A percentile compares a stretch with the other conserved stretches of the same genome.
These are phyloP conservation scores for Fusarium subglutinans DNA, from an alignment of 2,329 filamentous ascomycete genomes.

Conservation along the genomic window DNA sequence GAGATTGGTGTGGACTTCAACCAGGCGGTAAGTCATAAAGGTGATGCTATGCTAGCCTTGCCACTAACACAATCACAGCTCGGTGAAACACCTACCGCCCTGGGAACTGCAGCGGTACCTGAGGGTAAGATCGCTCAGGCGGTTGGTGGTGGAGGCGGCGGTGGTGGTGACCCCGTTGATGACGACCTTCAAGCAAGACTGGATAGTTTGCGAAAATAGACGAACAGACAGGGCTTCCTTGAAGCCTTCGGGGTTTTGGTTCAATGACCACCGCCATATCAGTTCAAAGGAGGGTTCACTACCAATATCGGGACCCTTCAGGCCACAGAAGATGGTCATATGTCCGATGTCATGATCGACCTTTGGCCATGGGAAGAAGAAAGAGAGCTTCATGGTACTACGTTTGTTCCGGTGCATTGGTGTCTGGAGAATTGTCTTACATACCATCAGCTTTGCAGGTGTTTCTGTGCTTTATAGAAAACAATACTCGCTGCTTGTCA, in stretches of 20 bases:
- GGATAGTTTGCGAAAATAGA: constrained; percentile 78
- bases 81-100: constrained; percentile 86
- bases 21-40: constrained; percentile 73
- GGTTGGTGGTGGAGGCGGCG: constrained; percentile 68
- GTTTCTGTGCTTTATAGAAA: constrained; percentile 31
- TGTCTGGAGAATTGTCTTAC: constrained; percentile 39
- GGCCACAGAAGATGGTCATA: neutral
- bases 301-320: neutral
- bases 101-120: constrained; percentile 77
- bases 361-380: neutral
- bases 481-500: constrained; percentile 1
- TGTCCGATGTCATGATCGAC: neutral
- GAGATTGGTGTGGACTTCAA: constrained; percentile 96
- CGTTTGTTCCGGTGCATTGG: constrained; percentile 38
- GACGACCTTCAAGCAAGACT: constrained; percentile 94
- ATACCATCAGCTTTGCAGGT: constrained; percentile 28
- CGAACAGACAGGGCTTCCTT: neutral
- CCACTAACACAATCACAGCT: constrained; percentile 65
- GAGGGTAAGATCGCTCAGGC: constrained; percentile 88
- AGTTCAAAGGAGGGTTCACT: neutral
- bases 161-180: constrained; percentile 72
- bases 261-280: neutral
- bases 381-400: constrained; percentile 19
- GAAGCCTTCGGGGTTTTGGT: neutral
- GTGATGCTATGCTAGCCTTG: constrained; percentile 30